A percentile compares a stretch with the other conserved stretches of the same genome.
phyloP scores from a whole-genome alignment of 768 basidiomycete species.

The Pleurotus platypus region DNA sequence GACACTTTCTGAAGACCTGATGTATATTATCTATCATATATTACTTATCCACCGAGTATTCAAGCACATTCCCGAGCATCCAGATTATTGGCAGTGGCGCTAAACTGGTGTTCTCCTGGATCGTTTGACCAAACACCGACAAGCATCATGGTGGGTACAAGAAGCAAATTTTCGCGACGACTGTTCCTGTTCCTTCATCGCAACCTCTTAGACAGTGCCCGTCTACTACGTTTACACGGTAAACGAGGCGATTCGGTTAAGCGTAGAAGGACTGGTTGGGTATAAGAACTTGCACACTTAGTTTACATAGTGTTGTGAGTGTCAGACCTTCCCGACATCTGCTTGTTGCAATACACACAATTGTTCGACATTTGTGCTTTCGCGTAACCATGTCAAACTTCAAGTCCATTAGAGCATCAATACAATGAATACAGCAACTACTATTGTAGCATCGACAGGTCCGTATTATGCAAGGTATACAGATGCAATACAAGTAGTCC shows the following conservation, averaged over 20 bases:
- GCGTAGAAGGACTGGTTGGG: constrained; percentile 14
- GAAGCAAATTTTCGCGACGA: neutral
- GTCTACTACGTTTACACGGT: constrained; percentile 10
- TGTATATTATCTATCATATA: neutral
- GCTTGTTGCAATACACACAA: neutral
- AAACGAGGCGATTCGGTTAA: constrained; percentile 19
- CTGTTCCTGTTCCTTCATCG: constrained; percentile 4
- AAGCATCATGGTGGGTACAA: neutral
- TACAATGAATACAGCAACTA: no score
- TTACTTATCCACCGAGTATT: no score
- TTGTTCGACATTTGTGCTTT: no score
- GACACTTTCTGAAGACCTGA: neutral
- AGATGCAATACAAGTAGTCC: no score
- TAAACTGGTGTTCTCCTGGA: neutral
- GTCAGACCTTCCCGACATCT: constrained; percentile 26
- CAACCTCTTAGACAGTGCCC: constrained; percentile 20
- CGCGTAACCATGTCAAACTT: no score
- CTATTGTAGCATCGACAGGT: no score
- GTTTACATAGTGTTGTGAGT: constrained; percentile 19
- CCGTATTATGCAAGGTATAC: no score
- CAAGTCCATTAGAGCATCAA: no score
- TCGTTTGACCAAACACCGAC: neutral
- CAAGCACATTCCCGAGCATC: no score
- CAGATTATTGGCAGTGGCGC: no score
- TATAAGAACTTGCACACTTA: constrained; percentile 14